phyloP scores from a whole-genome alignment of 805 yeast genomes.

The Saccharomycopsis oosterbeekiorum region DNA sequence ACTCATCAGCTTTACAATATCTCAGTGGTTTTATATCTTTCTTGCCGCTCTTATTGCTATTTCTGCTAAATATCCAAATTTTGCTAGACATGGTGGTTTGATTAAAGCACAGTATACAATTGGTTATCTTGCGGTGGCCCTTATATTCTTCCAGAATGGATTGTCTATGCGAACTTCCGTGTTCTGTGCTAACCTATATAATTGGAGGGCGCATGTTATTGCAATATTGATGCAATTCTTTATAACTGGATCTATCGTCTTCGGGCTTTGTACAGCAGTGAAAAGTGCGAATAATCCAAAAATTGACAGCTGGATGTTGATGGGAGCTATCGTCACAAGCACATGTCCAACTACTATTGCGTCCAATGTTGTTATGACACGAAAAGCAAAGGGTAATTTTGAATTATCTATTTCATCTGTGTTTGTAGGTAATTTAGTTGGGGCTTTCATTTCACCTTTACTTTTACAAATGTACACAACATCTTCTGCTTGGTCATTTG shows the following conservation, averaged over 20 bases:
- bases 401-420: constrained; percentile 74
- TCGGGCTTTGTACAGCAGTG: constrained; percentile 63
- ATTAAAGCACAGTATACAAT: constrained; percentile 67
- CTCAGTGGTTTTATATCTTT: constrained; percentile 69
- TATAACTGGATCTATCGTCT: constrained; percentile 60
- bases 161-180: constrained; percentile 61
- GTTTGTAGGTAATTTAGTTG: constrained; percentile 71
- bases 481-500: constrained; percentile 54
- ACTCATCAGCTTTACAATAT: constrained; percentile 1
- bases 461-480: constrained; percentile 59
- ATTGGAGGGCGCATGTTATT: constrained; percentile 79
- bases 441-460: constrained; percentile 85
- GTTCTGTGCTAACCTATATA: constrained; percentile 49
- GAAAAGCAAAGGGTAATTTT: constrained; percentile 76
- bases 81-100: constrained; percentile 76
- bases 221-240: constrained; percentile 60
- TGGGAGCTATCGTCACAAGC: constrained; percentile 74
- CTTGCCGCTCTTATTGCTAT: constrained; percentile 66
- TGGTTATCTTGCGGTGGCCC: constrained; percentile 79
- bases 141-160: constrained; percentile 76
- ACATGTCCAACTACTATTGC: constrained; percentile 89
- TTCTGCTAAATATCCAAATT: constrained; percentile 70
- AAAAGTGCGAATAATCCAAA: constrained; percentile 42
- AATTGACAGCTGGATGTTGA: constrained; percentile 70
- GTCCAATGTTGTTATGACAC: constrained; percentile 88